phyloP scores from a whole-genome alignment of 2,329 filamentous ascomycete species.

The Ustulina deusta region DNA sequence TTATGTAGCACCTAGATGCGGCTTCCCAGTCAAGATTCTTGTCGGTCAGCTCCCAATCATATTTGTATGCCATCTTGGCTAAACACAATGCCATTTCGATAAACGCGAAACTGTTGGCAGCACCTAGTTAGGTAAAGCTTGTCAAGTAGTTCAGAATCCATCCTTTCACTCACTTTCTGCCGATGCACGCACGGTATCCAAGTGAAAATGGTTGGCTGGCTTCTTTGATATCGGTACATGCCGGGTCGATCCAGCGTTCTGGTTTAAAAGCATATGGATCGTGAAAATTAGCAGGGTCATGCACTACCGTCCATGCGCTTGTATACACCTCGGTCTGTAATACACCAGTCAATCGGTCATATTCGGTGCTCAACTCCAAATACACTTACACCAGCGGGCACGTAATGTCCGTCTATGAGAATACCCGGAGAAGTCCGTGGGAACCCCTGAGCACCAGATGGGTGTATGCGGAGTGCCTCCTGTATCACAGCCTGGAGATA shows the following conservation, averaged over 20 bases:
- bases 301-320: slow-evolving; percentile 25
- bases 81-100: slow-evolving; percentile 23
- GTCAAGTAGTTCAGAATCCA: background rate
- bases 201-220: slow-evolving; percentile 31
- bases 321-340: slow-evolving; percentile 29
- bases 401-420: slow-evolving; percentile 12
- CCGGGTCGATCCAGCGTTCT: slow-evolving; percentile 18
- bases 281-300: slow-evolving; percentile 18
- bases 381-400: slow-evolving; percentile 25
- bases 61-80: slow-evolving; percentile 25
- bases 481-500: slow-evolving; percentile 30
- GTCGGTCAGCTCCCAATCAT: slow-evolving; percentile 28
- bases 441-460: slow-evolving; percentile 19
- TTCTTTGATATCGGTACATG: slow-evolving; percentile 24
- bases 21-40: slow-evolving; percentile 25
- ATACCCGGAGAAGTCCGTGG: slow-evolving; percentile 24
- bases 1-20: slow-evolving; percentile 9
- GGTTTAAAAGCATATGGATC: slow-evolving; percentile 24
- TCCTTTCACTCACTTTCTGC: slow-evolving; percentile 21
- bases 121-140: background rate
- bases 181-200: slow-evolving; percentile 17
- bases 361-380: background rate
- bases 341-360: background rate
- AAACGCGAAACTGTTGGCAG: slow-evolving; percentile 21
- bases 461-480: slow-evolving; percentile 25